phyloP scores from a whole-genome alignment of 495 filamentous ascomycete species.

The Penicillium ucsense region DNA sequence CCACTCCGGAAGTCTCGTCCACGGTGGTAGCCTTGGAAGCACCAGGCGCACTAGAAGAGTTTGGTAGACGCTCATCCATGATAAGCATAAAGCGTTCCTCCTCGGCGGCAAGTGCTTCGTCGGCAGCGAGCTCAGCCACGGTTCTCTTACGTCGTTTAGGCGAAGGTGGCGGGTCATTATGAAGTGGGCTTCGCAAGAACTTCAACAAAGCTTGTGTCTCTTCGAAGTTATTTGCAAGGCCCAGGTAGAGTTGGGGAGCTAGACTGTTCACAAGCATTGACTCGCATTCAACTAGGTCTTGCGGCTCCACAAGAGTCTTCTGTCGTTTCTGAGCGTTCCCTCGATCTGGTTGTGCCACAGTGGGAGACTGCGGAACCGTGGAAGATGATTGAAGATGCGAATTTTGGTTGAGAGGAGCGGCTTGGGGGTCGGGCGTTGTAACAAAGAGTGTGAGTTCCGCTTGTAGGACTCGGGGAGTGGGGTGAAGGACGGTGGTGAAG shows the following conservation, averaged over 20 bases:
- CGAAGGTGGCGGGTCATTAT: conserved; percentile 62
- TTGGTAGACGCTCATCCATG: conserved; percentile 73
- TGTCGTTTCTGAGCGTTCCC: conserved; percentile 54
- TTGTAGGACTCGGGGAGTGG: conserved; percentile 64
- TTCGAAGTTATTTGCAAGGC: conserved; percentile 56
- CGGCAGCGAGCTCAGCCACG: conserved; percentile 84
- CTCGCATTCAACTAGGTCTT: conserved; percentile 63
- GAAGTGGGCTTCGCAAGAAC: conserved; percentile 61
- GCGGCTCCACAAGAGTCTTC: conserved; percentile 68
- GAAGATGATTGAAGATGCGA: conserved; percentile 40
- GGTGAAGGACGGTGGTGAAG: conserved; percentile 73
- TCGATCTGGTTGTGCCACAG: conserved; percentile 42
- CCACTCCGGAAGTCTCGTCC: conserved; percentile 61
- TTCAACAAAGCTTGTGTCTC: conserved; percentile 61
- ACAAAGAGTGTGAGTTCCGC: conserved; percentile 68
- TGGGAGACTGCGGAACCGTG: conserved; percentile 50
- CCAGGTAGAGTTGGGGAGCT: conserved; percentile 64
- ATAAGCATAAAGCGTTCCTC: conserved; percentile 88
- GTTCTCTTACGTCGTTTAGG: conserved; percentile 90
- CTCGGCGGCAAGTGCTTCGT: conserved; percentile 81
- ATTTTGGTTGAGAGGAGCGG: conserved; percentile 33
- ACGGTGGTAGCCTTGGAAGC: conserved; percentile 54
- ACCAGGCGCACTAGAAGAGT: conserved; percentile 44
- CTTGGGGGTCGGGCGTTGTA: conserved; percentile 53
- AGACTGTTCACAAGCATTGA: conserved; percentile 59